Conservation (phyloP, 2,329 filamentous ascomycete species). For the Orbilia oligospora region DNA sequence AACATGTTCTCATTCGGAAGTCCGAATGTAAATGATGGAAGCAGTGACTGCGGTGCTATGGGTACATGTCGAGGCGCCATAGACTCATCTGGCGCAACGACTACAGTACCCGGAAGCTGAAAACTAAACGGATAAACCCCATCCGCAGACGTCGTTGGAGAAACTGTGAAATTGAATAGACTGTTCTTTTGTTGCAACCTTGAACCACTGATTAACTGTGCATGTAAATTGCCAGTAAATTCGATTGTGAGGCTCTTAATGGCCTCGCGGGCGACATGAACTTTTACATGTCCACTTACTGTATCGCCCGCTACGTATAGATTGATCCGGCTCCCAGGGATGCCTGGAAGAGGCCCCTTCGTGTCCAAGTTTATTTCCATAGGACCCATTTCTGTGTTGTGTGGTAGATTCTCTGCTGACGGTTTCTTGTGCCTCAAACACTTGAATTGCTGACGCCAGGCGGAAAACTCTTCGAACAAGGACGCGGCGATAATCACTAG, state of each 20-base stretch:
- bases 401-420: slow-evolving; percentile 8
- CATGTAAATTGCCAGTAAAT: slow-evolving; percentile 38
- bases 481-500: background rate
- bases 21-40: slow-evolving; percentile 46
- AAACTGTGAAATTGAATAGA: slow-evolving; percentile 41
- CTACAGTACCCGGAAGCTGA: slow-evolving; percentile 41
- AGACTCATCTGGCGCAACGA: slow-evolving; percentile 42
- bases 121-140: slow-evolving; percentile 41
- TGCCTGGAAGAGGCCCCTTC: slow-evolving; percentile 36
- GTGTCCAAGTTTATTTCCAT: slow-evolving; percentile 48
- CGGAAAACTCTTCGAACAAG: background rate
- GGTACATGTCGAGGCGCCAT: slow-evolving; percentile 54
- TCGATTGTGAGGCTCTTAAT: slow-evolving; percentile 50
- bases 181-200: slow-evolving; percentile 40
- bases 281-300: slow-evolving; percentile 46
- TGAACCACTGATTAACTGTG: slow-evolving; percentile 9
- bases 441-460: background rate
- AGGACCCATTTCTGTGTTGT: slow-evolving; percentile 44
- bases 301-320: slow-evolving; percentile 50
- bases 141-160: slow-evolving; percentile 17
- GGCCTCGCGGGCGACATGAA: slow-evolving; percentile 26
- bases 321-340: slow-evolving; percentile 46
- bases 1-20: background rate
- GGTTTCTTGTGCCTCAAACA: background rate
- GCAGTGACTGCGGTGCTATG: slow-evolving; percentile 46